phyloP scores from a whole-genome alignment of 1,139 yeast species.

The Hansenula lynferdii region DNA sequence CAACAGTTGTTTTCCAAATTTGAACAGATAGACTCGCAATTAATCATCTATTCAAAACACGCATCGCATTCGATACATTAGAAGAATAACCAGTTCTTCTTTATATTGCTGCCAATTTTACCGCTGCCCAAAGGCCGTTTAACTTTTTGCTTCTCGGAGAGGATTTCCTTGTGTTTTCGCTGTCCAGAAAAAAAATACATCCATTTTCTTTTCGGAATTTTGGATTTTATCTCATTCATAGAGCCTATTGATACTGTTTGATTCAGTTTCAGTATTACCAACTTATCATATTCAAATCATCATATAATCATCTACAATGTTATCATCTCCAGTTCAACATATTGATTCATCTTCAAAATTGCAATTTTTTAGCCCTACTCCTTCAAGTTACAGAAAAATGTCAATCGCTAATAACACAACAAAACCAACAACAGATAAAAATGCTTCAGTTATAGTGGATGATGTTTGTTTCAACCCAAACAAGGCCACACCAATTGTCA shows the following conservation, averaged over 20 bases:
- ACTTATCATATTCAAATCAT: background rate
- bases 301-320: slow-evolving; percentile 1
- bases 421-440: slow-evolving; percentile 11
- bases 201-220: too few relatives aligned
- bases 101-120: too few relatives aligned
- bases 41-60: too few relatives aligned
- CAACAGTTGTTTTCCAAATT: too few relatives aligned
- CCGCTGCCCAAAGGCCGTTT: too few relatives aligned
- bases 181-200: too few relatives aligned
- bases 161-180: too few relatives aligned
- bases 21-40: too few relatives aligned
- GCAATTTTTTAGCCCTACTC: slow-evolving; percentile 12
- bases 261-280: background rate
- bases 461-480: slow-evolving; percentile 11
- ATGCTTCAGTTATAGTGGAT: slow-evolving; percentile 18
- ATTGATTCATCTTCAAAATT: slow-evolving; percentile 10
- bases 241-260: too few relatives aligned
- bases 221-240: background rate
- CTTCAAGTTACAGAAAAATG: slow-evolving; percentile 14
- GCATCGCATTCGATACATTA: too few relatives aligned
- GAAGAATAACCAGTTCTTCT: too few relatives aligned
- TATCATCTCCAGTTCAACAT: slow-evolving; percentile 5
- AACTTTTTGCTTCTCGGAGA: too few relatives aligned
- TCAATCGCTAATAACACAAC: slow-evolving; percentile 9
- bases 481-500: slow-evolving; percentile 2